A percentile compares a stretch with the other conserved stretches of the same genome.
phyloP scores from a whole-genome alignment of 208 protist species.

The Leptomonas pyrrhocoris region DNA sequence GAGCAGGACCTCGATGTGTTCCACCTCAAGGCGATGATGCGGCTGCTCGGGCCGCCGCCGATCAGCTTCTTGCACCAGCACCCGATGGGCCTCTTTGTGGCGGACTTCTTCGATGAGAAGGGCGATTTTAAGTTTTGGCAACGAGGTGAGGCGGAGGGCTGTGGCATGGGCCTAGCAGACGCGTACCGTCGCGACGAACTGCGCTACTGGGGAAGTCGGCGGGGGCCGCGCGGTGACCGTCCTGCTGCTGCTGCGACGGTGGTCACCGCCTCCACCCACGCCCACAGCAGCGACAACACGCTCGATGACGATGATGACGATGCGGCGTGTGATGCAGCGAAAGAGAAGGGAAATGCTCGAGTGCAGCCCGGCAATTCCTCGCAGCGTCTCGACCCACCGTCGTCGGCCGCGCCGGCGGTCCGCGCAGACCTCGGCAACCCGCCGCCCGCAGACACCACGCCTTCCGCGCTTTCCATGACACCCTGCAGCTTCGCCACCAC shows the following conservation, averaged over 20 bases:
- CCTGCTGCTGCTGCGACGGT: not conserved
- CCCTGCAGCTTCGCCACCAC: not conserved
- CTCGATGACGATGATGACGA: not conserved
- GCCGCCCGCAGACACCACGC: not conserved
- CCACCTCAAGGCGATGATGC: constrained; percentile 58
- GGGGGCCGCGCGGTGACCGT: not conserved
- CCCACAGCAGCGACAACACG: no score
- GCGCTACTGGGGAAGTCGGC: constrained; percentile 5
- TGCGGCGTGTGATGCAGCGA: no score
- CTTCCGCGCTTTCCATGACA: constrained; percentile 16
- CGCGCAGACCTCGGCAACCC: not conserved
- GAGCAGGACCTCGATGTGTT: constrained; percentile 60
- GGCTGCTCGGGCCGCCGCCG: constrained; percentile 59
- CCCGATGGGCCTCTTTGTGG: constrained; percentile 45
- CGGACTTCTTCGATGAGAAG: constrained; percentile 55
- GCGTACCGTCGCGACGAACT: constrained; percentile 18
- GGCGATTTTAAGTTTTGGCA: constrained; percentile 52
- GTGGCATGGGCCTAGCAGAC: constrained; percentile 19
- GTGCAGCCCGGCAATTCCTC: not conserved
- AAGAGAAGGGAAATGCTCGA: not conserved
- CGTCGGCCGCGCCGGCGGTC: not conserved
- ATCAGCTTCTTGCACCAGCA: constrained; percentile 33
- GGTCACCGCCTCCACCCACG: not conserved
- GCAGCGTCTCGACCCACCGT: not conserved
- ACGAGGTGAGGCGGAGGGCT: constrained; percentile 35